Evolutionary conservation across 441 rosid genomes (phyloP), one percentile per base, ranked within the genome.

Genomic region (Francoa sonchifolia): DNA sequence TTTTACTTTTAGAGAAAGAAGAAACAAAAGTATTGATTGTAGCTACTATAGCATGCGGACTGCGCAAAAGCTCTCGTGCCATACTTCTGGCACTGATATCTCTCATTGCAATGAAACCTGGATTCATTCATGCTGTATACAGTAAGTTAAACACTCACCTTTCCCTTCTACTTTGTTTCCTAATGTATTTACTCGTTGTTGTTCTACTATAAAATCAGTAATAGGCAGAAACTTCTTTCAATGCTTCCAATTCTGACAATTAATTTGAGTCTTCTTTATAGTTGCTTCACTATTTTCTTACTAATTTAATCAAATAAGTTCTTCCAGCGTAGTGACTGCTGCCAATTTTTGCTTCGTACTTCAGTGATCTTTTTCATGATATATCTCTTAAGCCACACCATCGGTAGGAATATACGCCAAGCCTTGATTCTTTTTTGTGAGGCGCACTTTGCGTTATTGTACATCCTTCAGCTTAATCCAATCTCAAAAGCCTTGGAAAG

Each of bases 1-100:
- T 55, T 42, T 69, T 50, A 48, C 34, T 53, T 58, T 19, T 82
- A 76, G 93, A 60, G 47, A 80, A 65, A 52, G 88, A 72, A 65
- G 95, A 77, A 61, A 77, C 89, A 55, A 92, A 79, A 72, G 95
- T 87, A 49, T 57, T 83, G 63, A 76, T 87, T 47, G 95, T 92
- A 37, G 99, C 99, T 26, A 77, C 89, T 56, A 60, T 92, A 70
- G 99, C 97, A 47, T 92, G 99, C 97, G 99, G 86, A 65, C 63
- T 92, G 54, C 79, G 89, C 43, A 92, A 87, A 77, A 76, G 95
- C 69, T 87, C 94, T 44, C 84, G 92, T 43, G 62, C 94, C 44
- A 73, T 83, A 63, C 67, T 82, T 79, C 69, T 92, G 47, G 54
- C 76, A 39, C 68, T 92, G 61, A 81, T 92, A 64, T 81, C 84